A percentile compares a stretch with the other conserved stretches of the same genome.
Conservation (phyloP, 208 protist genomes). For the Naegleria gruberi region DNA sequence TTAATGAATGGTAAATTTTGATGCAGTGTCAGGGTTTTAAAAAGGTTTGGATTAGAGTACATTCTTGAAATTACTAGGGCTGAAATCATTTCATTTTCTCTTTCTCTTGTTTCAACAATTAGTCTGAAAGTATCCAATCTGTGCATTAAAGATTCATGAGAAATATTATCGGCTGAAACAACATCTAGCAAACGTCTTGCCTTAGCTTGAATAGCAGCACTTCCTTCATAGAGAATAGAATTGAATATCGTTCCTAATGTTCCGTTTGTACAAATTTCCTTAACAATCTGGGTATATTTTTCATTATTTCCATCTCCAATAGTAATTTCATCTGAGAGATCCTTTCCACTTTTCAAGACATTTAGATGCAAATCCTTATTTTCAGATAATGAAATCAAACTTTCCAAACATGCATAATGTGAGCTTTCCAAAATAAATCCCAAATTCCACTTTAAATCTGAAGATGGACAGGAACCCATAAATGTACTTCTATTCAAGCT, state of each 20-base stretch:
- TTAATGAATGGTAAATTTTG: neutral
- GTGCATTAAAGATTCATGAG: neutral
- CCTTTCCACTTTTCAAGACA: neutral
- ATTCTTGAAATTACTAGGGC: neutral
- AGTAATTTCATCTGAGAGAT: neutral
- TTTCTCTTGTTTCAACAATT: neutral
- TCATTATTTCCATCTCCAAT: neutral
- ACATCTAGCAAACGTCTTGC: neutral
- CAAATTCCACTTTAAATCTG: neutral
- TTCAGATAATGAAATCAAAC: neutral
- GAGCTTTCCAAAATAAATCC: neutral
- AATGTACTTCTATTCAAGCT: neutral
- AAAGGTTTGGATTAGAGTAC: neutral
- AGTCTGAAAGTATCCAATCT: neutral
- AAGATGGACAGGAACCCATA: neutral
- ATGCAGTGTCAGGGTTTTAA: neutral
- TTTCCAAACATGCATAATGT: neutral
- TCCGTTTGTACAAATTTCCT: neutral
- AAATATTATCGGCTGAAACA: neutral
- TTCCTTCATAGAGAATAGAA: neutral
- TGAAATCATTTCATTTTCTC: neutral
- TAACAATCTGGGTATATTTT: neutral
- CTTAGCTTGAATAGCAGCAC: neutral
- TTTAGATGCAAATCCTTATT: neutral
- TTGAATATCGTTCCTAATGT: neutral